These are phyloP conservation scores for Ambrosia hybrid DNA, from an alignment of 140 eudicot species.

Conservation along the genomic window DNA sequence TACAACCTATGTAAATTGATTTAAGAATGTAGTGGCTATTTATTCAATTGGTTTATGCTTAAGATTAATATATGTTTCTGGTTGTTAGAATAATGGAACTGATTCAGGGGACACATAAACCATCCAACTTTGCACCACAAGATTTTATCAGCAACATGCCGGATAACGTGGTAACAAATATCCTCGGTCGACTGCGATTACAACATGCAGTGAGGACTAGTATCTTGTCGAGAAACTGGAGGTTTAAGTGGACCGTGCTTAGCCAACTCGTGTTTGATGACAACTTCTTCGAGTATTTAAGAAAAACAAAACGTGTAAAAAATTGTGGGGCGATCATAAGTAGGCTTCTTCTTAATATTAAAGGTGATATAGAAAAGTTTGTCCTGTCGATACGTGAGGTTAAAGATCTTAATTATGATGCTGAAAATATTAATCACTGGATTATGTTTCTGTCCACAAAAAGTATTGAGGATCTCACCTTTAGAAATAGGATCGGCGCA, in stretches of 20 bases:
- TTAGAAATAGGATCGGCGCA: background rate
- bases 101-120: background rate
- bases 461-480: slow-evolving; percentile 3
- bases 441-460: slow-evolving; percentile 14
- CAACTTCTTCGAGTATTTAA: background rate
- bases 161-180: slow-evolving; percentile 15
- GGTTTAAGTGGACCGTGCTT: slow-evolving; percentile 29
- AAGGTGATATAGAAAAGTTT: slow-evolving; percentile 7
- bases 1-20: too few relatives aligned
- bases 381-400: background rate
- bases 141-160: slow-evolving; percentile 29
- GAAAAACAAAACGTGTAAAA: background rate
- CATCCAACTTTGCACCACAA: background rate
- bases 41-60: background rate
- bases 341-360: slow-evolving; percentile 13
- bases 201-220: slow-evolving; percentile 20
- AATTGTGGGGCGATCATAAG: background rate
- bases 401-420: background rate
- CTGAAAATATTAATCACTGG: background rate
- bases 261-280: slow-evolving; percentile 7
- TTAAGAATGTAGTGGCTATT: background rate
- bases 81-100: slow-evolving; percentile 16
- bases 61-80: background rate
- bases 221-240: slow-evolving; percentile 26
- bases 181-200: slow-evolving; percentile 22